Percentiles rank a stretch among this genome's conserved stretches.
Evolutionary conservation across 163 green algal genomes (phyloP).

Genomic region (Scenedesmus sp.): DNA sequence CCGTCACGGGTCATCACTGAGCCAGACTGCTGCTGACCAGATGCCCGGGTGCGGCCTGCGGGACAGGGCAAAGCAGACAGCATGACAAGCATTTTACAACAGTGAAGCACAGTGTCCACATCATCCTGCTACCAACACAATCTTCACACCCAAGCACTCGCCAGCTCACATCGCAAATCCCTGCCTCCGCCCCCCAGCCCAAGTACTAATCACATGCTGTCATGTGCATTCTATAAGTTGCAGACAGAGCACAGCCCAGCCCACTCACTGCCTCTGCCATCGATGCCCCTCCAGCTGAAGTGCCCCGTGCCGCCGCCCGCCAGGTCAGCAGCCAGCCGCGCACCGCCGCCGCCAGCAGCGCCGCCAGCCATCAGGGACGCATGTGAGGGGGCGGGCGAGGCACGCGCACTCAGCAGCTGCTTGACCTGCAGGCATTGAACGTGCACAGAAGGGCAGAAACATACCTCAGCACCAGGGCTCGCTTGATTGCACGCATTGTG

Average conservation of each 20-base stretch:
- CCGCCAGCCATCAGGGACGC: not conserved
- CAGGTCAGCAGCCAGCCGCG: not conserved
- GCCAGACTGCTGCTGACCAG: conserved; percentile 11
- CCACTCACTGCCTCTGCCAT: not conserved
- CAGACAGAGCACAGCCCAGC: not conserved
- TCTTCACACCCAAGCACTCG: not conserved
- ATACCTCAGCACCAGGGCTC: not conserved
- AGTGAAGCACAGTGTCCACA: not conserved
- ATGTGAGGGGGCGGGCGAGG: not conserved
- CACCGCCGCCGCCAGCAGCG: not conserved
- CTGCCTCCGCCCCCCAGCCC: not conserved
- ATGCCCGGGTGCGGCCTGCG: not conserved
- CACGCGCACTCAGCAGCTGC: conserved; percentile 5
- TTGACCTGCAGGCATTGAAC: conserved; percentile 13
- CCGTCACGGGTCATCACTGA: not conserved
- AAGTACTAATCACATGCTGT: not conserved
- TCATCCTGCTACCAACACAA: not conserved
- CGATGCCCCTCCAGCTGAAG: conserved; percentile 45
- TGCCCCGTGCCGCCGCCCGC: conserved; percentile 28
- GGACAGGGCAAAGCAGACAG: not conserved
- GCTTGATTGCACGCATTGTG: too few relatives aligned
- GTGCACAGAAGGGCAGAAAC: not conserved
- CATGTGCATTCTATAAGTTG: too few relatives aligned
- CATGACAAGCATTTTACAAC: not conserved
- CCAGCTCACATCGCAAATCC: not conserved